phyloP scores from a whole-genome alignment of 2,329 filamentous ascomycete species.

The Bipolaris victoriae region DNA sequence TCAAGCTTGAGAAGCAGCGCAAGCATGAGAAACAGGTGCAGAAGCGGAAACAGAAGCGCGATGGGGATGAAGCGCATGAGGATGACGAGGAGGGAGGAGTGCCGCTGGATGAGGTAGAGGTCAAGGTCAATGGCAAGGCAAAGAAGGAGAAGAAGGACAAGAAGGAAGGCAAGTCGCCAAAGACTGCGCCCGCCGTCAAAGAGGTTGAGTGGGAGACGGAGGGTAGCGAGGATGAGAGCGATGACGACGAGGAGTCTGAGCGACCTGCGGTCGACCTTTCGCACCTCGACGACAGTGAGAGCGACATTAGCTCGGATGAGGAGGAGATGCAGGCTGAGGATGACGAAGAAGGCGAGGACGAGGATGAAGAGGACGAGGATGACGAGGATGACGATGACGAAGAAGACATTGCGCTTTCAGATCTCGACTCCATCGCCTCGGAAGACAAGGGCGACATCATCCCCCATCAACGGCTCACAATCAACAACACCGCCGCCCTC shows the following conservation, averaged over 20 bases:
- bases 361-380: slow-evolving; percentile 39
- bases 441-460: slow-evolving; percentile 86
- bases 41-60: slow-evolving; percentile 17
- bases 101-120: slow-evolving; percentile 36
- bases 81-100: slow-evolving; percentile 39
- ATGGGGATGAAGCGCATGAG: slow-evolving; percentile 10
- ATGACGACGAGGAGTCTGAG: slow-evolving; percentile 40
- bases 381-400: slow-evolving; percentile 57
- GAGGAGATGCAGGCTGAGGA: slow-evolving; percentile 37
- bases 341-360: slow-evolving; percentile 41
- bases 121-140: slow-evolving; percentile 38
- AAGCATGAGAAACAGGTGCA: slow-evolving; percentile 20
- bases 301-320: slow-evolving; percentile 48
- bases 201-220: slow-evolving; percentile 44
- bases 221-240: slow-evolving; percentile 42
- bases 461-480: slow-evolving; percentile 89
- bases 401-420: slow-evolving; percentile 83
- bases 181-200: slow-evolving; percentile 30
- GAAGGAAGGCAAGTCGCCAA: slow-evolving; percentile 34
- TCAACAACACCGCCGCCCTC: slow-evolving; percentile 94
- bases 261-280: slow-evolving; percentile 35
- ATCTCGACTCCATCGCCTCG: slow-evolving; percentile 78
- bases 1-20: slow-evolving; percentile 71
- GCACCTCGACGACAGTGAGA: slow-evolving; percentile 50
- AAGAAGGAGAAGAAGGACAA: slow-evolving; percentile 44